Percentiles rank a stretch among this genome's conserved stretches.
phyloP scores from a whole-genome alignment of 345 rosid genomes.

The Salix viminalis region DNA sequence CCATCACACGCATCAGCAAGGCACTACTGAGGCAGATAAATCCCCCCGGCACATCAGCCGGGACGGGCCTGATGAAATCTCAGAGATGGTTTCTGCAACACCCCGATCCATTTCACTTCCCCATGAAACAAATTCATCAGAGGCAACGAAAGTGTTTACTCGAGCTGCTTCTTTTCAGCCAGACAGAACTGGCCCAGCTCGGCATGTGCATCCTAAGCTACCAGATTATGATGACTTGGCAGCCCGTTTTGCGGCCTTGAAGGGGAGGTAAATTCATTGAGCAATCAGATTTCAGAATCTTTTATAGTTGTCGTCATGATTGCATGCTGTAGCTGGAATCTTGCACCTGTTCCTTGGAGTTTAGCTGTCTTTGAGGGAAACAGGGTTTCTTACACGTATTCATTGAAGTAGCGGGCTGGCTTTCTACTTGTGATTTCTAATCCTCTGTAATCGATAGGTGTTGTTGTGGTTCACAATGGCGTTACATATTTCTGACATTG shows the following conservation, averaged over 20 bases:
- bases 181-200: conserved; percentile 51
- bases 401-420: background rate
- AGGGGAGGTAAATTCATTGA: conserved; percentile 48
- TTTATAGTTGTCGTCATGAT: background rate
- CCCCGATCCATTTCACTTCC: conserved; percentile 71
- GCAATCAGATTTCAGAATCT: background rate
- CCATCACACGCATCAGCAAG: conserved; percentile 33
- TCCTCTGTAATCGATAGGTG: background rate
- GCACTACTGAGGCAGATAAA: conserved; percentile 19
- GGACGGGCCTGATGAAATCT: conserved; percentile 33
- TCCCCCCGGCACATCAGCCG: conserved; percentile 16
- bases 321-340: background rate
- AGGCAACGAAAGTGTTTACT: conserved; percentile 38
- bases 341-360: conserved; percentile 5
- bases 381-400: background rate
- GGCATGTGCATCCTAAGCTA: conserved; percentile 92
- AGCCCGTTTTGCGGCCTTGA: conserved; percentile 77
- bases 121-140: conserved; percentile 36
- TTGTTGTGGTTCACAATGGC: background rate
- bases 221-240: conserved; percentile 94
- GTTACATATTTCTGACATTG: background rate
- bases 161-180: conserved; percentile 82
- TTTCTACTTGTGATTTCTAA: background rate
- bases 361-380: background rate
- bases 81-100: conserved; percentile 36